Conservation (phyloP, 352 stramenopile genomes). For the Globisporangium recalcitrans region DNA sequence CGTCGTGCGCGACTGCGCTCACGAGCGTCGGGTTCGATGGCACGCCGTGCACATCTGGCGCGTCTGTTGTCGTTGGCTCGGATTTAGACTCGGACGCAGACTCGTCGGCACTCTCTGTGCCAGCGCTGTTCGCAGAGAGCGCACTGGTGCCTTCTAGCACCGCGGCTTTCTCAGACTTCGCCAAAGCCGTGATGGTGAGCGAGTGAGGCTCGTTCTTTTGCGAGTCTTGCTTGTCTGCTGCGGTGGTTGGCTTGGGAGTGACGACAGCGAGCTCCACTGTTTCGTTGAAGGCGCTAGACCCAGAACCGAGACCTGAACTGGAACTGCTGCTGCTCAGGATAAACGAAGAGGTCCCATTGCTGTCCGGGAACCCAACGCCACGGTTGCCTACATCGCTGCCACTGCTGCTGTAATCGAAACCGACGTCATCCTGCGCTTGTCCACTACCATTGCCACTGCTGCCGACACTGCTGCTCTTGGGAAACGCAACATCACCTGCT, state of each 20-base stretch:
- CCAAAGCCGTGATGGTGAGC: neutral
- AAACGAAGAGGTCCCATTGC: neutral
- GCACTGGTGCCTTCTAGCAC: neutral
- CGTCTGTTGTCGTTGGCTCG: constrained; percentile 2
- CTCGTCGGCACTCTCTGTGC: neutral
- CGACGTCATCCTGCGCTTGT: neutral
- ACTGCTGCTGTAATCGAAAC: neutral
- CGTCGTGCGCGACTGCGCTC: constrained; percentile 43
- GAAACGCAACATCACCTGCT: neutral
- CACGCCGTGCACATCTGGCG: constrained; percentile 40
- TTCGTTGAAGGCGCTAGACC: neutral
- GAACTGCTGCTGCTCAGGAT: neutral
- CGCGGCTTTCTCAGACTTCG: neutral
- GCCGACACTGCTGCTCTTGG: neutral
- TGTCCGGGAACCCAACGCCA: neutral
- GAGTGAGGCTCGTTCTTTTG: neutral
- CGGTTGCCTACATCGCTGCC: neutral
- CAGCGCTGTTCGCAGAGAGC: neutral
- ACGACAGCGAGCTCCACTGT: neutral
- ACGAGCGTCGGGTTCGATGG: constrained; percentile 62
- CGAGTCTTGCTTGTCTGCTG: neutral
- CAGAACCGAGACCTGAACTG: neutral
- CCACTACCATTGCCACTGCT: neutral
- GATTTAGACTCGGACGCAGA: neutral
- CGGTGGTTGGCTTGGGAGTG: neutral